Base-by-base conservation (phyloP, 805 yeast species). In the Saccharomycopsis babjevae region DNA sequence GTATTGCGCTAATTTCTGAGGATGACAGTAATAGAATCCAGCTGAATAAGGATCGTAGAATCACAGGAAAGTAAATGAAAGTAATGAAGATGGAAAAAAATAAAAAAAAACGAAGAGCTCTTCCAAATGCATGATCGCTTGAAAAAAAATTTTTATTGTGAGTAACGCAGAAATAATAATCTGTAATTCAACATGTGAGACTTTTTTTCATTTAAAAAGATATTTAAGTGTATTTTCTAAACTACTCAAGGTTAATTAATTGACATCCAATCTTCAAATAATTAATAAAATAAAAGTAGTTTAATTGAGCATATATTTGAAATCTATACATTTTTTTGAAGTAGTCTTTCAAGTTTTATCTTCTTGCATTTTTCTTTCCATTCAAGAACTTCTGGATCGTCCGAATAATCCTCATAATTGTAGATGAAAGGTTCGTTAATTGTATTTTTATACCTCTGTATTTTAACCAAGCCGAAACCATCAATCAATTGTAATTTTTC, bases 401-500 rank as follows among this genome's bases (percentile, higher is more conserved):
- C 32, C 50, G 59, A 63, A 58, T 75, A 74, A 38, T 72, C 71
- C 65, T 72, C 76, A 22, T 46, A 46, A 61, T 78, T 79, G 64
- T 74, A 78, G 10, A 82, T 71, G 63, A 82, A 82, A 13, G 83
- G 84, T 66, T 81, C 82, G 66, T 73, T 73, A 60, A 82, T 74
- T 10, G 75, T 76, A 11, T 66, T 64, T 55, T 72, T 65, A 61
- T 82, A 67, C 60, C 78, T 75, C 18, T 71, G 69, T 15, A 79
- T 66, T 65, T 81, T 81, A 20, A 76, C 71, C 3, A 73, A 72
- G 0, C 86, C 85, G 67, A 82, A 69, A 0, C 85, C 86, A 42
- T 74, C 77, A 5, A 62, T 46, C 8, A 81, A 73, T 22, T 65
- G 76, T 20, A 81, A 70, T 30, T 50, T 50, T 20, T 50, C 58